Base-by-base conservation (phyloP, 1,284 basidiomycete species). In the Melampsora americana region DNA sequence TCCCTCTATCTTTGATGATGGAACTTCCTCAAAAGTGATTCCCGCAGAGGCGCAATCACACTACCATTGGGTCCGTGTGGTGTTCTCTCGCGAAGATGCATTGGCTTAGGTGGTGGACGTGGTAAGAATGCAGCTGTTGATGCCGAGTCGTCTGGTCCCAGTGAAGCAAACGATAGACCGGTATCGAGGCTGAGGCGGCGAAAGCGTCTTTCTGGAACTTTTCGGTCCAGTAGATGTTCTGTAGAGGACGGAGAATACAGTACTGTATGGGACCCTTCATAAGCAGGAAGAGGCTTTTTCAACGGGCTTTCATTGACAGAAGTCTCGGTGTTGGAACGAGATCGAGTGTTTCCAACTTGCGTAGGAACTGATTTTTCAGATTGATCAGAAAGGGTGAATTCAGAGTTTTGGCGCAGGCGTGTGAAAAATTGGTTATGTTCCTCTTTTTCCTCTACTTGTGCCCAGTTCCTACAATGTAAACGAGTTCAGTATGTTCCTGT, bases 71-170 rank as follows among this genome's bases (percentile, higher is more conserved):
- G 71, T 6, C 71, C 71, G 32, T 66, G 64, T 26, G 64, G 44
- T 56, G 71, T 73, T 32, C 71, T 62, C 48, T 62, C 42, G 5
- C 71, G 64, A 23, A 75, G 28, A 28, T 75, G 65, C 2, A 28
- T 48, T 16, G 73, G 65, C 18, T 50, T 56, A 44, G 59, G 73
- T 28, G 73, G 73, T 62, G 65, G 65, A 30, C 73, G 65, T 26
- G 73, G 73, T 48, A 67, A 30, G 39, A 75, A 75, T 20, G 73
- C 73, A 26, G 73, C 73, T 0, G 66, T 75, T 16, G 73, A 75
- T 14, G 73, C 73, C 26, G 73, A 75, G 60, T 75, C 73, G 30
- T 68, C 73, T 18, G 73, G 73, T 23, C 50, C 65, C 18, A 75
- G 26, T 1, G 73, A 67, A 28, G 73, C 66, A 23, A 75, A 42